Evolutionary conservation across 768 basidiomycete genomes (phyloP).

Genomic region (Gloeostereum incarnatum): DNA sequence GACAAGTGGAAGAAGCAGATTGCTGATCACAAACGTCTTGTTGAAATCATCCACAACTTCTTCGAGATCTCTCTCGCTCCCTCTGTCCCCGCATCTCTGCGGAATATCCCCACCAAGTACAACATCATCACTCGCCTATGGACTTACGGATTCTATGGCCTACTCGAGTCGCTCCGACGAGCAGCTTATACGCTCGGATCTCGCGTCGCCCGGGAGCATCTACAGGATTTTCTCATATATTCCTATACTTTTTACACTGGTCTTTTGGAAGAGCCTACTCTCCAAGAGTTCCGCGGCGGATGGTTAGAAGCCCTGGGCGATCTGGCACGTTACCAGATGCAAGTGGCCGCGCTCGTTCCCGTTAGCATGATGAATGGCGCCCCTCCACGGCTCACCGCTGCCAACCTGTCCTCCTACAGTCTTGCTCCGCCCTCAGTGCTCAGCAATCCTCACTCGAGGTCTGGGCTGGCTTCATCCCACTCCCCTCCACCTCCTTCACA

Average conservation of each 20-base stretch:
- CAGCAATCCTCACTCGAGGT: too few species aligned
- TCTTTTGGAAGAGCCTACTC: slow-evolving; percentile 71
- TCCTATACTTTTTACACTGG: slow-evolving; percentile 92
- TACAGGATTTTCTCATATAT: slow-evolving; percentile 92
- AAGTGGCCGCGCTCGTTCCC: slow-evolving; percentile 80
- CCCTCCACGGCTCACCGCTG: slow-evolving; percentile 44
- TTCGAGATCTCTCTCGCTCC: slow-evolving; percentile 81
- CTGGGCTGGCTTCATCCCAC: slow-evolving; percentile 28
- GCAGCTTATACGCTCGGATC: slow-evolving; percentile 52
- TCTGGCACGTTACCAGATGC: slow-evolving; percentile 90
- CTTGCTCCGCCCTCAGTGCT: too few species aligned
- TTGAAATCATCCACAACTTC: slow-evolving; percentile 84
- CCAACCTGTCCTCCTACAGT: slow-evolving; percentile 50
- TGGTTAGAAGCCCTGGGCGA: slow-evolving; percentile 99
- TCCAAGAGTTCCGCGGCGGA: slow-evolving; percentile 61
- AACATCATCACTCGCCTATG: slow-evolving; percentile 93
- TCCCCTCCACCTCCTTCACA: slow-evolving; percentile 9
- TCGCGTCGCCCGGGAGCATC: slow-evolving; percentile 72
- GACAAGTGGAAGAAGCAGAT: slow-evolving; percentile 72
- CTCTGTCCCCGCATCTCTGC: slow-evolving; percentile 78
- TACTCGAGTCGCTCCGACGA: slow-evolving; percentile 85
- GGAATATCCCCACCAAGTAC: slow-evolving; percentile 87
- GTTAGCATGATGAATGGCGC: slow-evolving; percentile 30
- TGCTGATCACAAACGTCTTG: slow-evolving; percentile 79
- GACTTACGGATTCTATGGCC: slow-evolving; percentile 84